Base-by-base conservation (phyloP, 176 grass and related monocot genomes). In the Bromus sterilis region DNA sequence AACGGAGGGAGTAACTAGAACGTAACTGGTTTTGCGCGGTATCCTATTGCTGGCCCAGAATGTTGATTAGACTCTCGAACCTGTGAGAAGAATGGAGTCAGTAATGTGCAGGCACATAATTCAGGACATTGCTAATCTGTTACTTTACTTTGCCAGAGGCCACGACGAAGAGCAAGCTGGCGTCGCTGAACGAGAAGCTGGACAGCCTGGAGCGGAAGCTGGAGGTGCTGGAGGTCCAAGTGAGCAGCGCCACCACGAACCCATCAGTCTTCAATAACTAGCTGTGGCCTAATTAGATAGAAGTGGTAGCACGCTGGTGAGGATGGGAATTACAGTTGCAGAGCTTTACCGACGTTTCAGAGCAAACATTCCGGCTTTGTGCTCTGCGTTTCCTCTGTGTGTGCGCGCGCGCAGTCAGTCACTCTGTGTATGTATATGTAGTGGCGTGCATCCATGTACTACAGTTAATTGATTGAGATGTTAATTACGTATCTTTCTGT, bases 131-230 rank as follows among this genome's bases (percentile, higher is more conserved):
- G 18, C 8, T 62, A 39, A 39, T 40, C 29, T 87, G 24, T 13
- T 83, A 18, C 5, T 31, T 21, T 7, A 11, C 40, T 4, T 23
- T 79, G 39, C 84, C 84, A 95, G 90, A 98, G 56, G 92, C 95
- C 60, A 98, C 95, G 11, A 98, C 95, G 0, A 98, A 98, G 92
- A 91, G 95, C 82, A 98, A 98, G 74, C 61, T 95, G 48, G 95
- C 95, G 1, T 80, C 86, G 6, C 25, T 98, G 83, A 98, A 95
- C 46, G 90, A 98, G 66, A 98, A 98, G 71, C 90, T 94, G 5
- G 95, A 98, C 84, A 80, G 76, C 78, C 82, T 98, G 48, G 95
- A 98, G 90, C 88, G 86, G 41, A 91, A 91, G 75, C 82, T 98
- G 29, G 88, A 98, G 86, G 95, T 94, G 63, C 90, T 98, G 29